These are phyloP conservation scores for Heliamphora exappendiculata DNA, from an alignment of 148 eudicot genomes.

Conservation along the genomic window DNA sequence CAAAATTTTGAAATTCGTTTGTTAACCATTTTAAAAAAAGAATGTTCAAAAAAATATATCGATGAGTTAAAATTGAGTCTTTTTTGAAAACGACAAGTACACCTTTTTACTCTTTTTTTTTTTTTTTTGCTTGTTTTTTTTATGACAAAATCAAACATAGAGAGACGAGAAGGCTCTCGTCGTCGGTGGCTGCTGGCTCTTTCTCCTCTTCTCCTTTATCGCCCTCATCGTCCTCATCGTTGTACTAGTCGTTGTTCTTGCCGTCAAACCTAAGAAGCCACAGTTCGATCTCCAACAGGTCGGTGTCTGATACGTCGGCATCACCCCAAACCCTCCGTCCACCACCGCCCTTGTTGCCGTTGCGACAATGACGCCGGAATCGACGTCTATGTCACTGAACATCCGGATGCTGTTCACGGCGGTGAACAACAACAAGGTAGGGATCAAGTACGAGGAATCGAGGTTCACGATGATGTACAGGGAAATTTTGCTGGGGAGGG, in stretches of 20 bases:
- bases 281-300: conserved; percentile 79
- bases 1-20: no score
- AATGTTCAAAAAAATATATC: no score
- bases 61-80: no score
- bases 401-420: conserved; percentile 63
- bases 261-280: conserved; percentile 84
- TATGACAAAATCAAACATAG: no score
- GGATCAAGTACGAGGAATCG: conserved; percentile 75
- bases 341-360: conserved; percentile 18
- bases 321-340: conserved; percentile 25
- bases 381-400: conserved; percentile 54
- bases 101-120: no score
- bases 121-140: no score
- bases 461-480: conserved; percentile 72
- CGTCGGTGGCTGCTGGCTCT: conserved; percentile 90
- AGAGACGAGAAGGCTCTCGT: no score
- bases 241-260: conserved; percentile 63
- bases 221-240: conserved; percentile 57
- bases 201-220: conserved; percentile 78
- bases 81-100: no score
- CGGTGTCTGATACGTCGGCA: conserved; percentile 64
- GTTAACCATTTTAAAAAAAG: no score
- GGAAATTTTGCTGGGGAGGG: conserved; percentile 72
- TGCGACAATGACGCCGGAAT: conserved; percentile 15
- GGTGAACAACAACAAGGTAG: conserved; percentile 79